These are phyloP conservation scores for Pelargonium myrrhifolium DNA, from an alignment of 441 rosid genomes.

Conservation along the genomic window DNA sequence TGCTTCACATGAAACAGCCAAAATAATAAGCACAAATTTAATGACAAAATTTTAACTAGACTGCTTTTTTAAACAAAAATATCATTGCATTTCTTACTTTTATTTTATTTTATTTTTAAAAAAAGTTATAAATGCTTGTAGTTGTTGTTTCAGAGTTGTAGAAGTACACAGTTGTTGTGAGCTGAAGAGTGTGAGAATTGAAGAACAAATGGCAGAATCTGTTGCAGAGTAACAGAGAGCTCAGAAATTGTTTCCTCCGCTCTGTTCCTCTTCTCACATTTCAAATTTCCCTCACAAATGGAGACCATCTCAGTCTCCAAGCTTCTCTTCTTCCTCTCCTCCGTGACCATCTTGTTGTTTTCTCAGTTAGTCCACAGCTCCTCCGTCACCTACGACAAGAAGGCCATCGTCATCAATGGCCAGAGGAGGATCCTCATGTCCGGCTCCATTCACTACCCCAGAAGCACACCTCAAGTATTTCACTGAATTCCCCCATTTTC, in stretches of 20 bases:
- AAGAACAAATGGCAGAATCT: background rate
- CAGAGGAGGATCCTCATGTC: slow-evolving; percentile 47
- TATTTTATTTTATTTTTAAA: too few species aligned
- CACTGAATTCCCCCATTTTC: background rate
- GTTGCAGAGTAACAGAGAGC: background rate
- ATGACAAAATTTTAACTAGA: too few species aligned
- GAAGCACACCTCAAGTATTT: slow-evolving; percentile 48
- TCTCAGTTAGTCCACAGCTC: slow-evolving; percentile 23
- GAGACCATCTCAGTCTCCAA: slow-evolving; percentile 7
- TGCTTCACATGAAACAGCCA: too few species aligned
- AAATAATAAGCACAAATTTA: too few species aligned
- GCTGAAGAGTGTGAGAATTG: background rate
- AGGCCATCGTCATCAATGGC: slow-evolving; percentile 45
- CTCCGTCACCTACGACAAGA: slow-evolving; percentile 44
- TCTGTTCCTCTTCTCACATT: background rate
- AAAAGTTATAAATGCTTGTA: background rate
- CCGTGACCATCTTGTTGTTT: slow-evolving; percentile 14
- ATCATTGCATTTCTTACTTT: too few species aligned
- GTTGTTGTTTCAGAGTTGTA: too few species aligned
- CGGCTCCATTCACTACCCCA: slow-evolving; percentile 32
- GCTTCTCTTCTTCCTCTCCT: slow-evolving; percentile 5
- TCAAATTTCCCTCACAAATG: slow-evolving; percentile 1
- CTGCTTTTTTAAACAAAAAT: too few species aligned
- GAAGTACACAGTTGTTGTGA: background rate
- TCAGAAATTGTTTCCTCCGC: background rate